Evolutionary conservation across 2,329 filamentous ascomycete genomes (phyloP).

Genomic region (Fusarium caatingaense): DNA sequence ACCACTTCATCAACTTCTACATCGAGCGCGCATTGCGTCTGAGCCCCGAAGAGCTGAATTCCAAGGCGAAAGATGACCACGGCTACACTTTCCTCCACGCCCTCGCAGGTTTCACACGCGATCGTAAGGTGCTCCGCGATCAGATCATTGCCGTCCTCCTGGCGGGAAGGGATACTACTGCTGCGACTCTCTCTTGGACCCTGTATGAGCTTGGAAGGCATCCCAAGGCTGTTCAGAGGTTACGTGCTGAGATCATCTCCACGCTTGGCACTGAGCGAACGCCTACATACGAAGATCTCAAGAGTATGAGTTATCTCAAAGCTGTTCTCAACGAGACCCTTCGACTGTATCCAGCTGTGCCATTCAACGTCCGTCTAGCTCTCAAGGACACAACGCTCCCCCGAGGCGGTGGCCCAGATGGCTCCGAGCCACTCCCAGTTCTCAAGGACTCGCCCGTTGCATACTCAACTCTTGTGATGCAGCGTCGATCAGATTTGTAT

Average conservation of each 20-base stretch:
- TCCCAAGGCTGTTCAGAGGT: constrained; percentile 72
- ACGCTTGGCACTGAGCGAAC: constrained; percentile 71
- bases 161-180: constrained; percentile 89
- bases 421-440: constrained; percentile 70
- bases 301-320: constrained; percentile 86
- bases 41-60: constrained; percentile 75
- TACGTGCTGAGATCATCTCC: constrained; percentile 78
- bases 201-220: constrained; percentile 84
- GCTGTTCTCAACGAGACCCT: constrained; percentile 81
- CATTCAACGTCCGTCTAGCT: constrained; percentile 80
- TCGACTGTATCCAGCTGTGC: constrained; percentile 80
- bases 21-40: constrained; percentile 80
- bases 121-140: constrained; percentile 79
- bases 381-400: constrained; percentile 81
- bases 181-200: constrained; percentile 81
- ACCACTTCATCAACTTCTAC: constrained; percentile 80
- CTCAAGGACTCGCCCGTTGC: constrained; percentile 73
- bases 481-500: constrained; percentile 74
- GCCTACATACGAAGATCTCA: constrained; percentile 83
- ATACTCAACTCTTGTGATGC: constrained; percentile 79
- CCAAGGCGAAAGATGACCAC: constrained; percentile 76
- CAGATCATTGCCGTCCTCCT: constrained; percentile 86
- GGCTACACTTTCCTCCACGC: constrained; percentile 89
- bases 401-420: constrained; percentile 73
- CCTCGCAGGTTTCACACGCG: constrained; percentile 81